Base-by-base conservation (phyloP, 192 early-diverging fungal genomes). In the Coemansia sp. region DNA sequence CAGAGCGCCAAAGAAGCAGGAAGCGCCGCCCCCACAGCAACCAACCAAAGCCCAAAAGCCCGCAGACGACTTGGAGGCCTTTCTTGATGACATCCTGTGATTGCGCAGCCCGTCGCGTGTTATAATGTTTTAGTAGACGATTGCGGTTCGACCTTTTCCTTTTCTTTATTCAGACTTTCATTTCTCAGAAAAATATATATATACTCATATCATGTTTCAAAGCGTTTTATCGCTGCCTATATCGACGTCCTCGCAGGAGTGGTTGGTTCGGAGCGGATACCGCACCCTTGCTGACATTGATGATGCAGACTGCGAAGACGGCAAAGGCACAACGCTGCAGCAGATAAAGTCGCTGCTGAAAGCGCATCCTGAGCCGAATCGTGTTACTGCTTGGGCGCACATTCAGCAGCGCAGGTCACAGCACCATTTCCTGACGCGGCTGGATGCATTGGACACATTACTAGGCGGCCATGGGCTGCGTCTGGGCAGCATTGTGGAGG, bases 71-170 rank as follows among this genome's bases (percentile, higher is more conserved):
- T 64, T 81, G 25, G 79, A 81, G 19, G 73, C 73, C 11, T 66
- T 81, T 23, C 52, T 81, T 25, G 79, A 75, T 32, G 66, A 81
- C 25, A 38, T 81, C 13, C 45, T 81, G 23, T 81, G 63, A 54
- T 36, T 42, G 15, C 10, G 45, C 7, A 57, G 17, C 19, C 33
- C 36, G 34, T 58, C 11, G 5, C 5, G 11, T 40, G 7, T 40
- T 40, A 40, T 40, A 40, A 40, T 40, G 5, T 1, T 40, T 1
- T 40, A 2, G 11, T 4, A 40, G 3, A 29, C 29, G 29, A 29
- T 29, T 29, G 29, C 50, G 22, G 7, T 53, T 53, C 25, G 9
- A 3, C 23, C 9, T 33, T 36, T 33, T 8, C 34, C 35, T 57
- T 35, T 29, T 29, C 29, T 29, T 29, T 29, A 2, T 29, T 29